phyloP scores from a whole-genome alignment of 2,329 filamentous ascomycete genomes.

The Lasiodiplodia hormozganensis region DNA sequence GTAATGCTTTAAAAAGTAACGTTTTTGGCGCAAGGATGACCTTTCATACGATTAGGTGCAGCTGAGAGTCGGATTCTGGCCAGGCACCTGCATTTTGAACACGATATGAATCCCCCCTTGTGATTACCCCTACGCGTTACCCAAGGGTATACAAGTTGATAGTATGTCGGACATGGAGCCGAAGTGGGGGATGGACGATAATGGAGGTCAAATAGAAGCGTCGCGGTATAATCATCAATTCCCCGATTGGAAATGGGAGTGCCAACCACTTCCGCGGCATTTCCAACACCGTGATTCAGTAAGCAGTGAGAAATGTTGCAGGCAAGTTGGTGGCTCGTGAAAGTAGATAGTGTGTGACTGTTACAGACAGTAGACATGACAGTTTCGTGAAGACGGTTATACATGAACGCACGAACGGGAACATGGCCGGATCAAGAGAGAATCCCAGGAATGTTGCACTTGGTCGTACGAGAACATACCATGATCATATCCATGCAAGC shows the following conservation, averaged over 20 bases:
- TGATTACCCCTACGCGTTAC: no score
- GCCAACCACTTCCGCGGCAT: neutral
- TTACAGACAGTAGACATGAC: neutral
- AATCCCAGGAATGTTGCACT: no score
- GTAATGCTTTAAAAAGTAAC: no score
- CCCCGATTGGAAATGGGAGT: neutral
- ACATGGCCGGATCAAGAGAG: no score
- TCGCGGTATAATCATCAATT: neutral
- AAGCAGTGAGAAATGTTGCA: neutral
- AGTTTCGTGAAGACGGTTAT: no score
- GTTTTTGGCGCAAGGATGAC: no score
- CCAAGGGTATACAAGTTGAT: neutral
- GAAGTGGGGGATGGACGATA: neutral
- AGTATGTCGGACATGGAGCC: neutral
- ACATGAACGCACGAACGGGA: no score
- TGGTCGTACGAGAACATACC: no score
- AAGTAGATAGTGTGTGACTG: neutral
- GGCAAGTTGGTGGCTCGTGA: neutral
- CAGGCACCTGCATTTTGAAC: no score
- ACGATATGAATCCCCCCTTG: no score
- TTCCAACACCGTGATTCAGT: neutral
- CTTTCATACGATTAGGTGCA: no score
- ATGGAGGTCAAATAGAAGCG: neutral
- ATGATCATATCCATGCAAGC: neutral
- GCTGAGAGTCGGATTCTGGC: no score